These are phyloP conservation scores for Naganishia kalamii DNA, from an alignment of 768 basidiomycete species.

Conservation along the genomic window DNA sequence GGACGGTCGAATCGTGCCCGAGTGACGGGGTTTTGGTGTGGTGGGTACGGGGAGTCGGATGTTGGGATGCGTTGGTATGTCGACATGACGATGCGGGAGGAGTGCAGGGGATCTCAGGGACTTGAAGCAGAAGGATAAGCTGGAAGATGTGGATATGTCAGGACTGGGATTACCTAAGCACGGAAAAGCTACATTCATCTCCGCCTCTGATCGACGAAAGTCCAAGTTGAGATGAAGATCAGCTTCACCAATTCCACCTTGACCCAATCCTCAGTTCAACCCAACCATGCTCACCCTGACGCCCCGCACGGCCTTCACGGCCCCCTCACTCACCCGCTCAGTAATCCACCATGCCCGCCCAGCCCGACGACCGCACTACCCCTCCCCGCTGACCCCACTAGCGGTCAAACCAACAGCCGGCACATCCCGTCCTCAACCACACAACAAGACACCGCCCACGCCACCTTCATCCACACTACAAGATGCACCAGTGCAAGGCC, in stretches of 20 bases:
- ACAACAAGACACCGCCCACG: conserved; percentile 4
- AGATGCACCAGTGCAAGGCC: conserved; percentile 19
- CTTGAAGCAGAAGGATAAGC: no score
- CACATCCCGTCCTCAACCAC: conserved; percentile 31
- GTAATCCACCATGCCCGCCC: conserved; percentile 42
- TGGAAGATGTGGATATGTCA: no score
- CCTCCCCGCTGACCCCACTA: conserved; percentile 35
- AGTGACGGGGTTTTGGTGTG: background rate
- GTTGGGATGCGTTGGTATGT: conserved; percentile 17
- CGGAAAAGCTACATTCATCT: background rate
- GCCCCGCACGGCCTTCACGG: conserved; percentile 13
- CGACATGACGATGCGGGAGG: background rate
- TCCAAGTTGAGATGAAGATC: background rate
- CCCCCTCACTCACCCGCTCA: conserved; percentile 22
- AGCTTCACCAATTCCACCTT: no score
- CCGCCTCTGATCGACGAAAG: background rate
- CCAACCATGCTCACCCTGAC: background rate
- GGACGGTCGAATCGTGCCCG: background rate
- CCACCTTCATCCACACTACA: background rate
- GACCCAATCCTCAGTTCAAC: background rate
- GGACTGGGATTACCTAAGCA: no score
- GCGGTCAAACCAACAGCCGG: conserved; percentile 34
- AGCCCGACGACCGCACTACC: conserved; percentile 30
- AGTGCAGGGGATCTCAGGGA: no score
- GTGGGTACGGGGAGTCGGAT: background rate